Conservation (phyloP, 352 stramenopile genomes). For the Pythium monospermum region DNA sequence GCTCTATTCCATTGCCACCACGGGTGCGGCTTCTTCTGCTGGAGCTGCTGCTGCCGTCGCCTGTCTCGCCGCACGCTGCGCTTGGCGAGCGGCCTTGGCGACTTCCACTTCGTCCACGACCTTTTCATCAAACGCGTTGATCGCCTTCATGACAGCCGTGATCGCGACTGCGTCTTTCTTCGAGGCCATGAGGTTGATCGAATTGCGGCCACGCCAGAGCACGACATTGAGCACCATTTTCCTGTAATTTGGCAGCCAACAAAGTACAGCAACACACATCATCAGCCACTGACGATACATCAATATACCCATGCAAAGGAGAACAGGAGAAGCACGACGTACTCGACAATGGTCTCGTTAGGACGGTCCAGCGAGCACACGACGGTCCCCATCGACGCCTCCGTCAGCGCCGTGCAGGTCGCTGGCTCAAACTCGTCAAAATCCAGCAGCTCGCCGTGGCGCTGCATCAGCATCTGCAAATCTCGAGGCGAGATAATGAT, state of each 20-base stretch:
- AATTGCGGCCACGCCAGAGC: slow-evolving; percentile 82
- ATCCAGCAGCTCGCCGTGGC: slow-evolving; percentile 73
- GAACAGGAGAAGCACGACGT: slow-evolving; percentile 20
- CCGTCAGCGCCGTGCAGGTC: slow-evolving; percentile 43
- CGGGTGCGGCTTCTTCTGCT: too few relatives aligned
- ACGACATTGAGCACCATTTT: slow-evolving; percentile 82
- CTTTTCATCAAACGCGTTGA: slow-evolving; percentile 62
- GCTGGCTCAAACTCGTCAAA: slow-evolving; percentile 75
- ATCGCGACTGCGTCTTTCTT: slow-evolving; percentile 78
- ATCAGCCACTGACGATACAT: too few relatives aligned
- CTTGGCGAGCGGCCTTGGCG: slow-evolving; percentile 47
- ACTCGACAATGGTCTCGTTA: slow-evolving; percentile 60
- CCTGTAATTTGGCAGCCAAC: slow-evolving; percentile 28
- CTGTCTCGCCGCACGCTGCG: slow-evolving; percentile 29
- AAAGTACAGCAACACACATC: slow-evolving; percentile 3
- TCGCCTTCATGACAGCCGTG: slow-evolving; percentile 77
- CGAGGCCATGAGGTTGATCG: slow-evolving; percentile 81
- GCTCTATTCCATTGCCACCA: too few relatives aligned
- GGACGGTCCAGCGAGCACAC: slow-evolving; percentile 65
- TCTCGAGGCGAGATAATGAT: slow-evolving; percentile 54
- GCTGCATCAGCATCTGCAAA: slow-evolving; percentile 84
- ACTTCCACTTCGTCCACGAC: slow-evolving; percentile 36
- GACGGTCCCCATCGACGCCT: slow-evolving; percentile 69
- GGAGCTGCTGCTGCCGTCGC: too few relatives aligned
- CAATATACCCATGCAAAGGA: background rate